Percentiles rank a stretch among this genome's conserved stretches.
phyloP scores from a whole-genome alignment of 345 rosid genomes.

The Geranium brycei region DNA sequence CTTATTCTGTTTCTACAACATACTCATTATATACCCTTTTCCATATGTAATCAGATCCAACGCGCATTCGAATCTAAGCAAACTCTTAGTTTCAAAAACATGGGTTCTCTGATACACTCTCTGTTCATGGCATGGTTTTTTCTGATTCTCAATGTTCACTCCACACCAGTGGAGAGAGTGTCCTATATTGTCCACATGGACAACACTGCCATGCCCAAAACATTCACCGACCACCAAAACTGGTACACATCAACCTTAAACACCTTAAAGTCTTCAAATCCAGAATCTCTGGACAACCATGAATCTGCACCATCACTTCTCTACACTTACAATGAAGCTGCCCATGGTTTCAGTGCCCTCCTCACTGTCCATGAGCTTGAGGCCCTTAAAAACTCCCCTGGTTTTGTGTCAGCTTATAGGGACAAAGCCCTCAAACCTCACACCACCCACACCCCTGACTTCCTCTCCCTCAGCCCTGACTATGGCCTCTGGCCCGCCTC shows the following conservation, averaged over 20 bases:
- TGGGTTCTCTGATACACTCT: too few relatives aligned
- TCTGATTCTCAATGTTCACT: too few relatives aligned
- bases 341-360: conserved; percentile 28
- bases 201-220: conserved; percentile 22
- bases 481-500: conserved; percentile 20
- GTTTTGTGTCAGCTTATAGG: conserved; percentile 18
- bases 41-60: too few relatives aligned
- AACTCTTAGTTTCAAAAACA: too few relatives aligned
- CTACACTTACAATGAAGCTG: conserved; percentile 22
- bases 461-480: conserved; percentile 23
- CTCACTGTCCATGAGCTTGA: conserved; percentile 25
- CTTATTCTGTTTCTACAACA: too few relatives aligned
- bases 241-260: conserved; percentile 17
- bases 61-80: too few relatives aligned
- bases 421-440: conserved; percentile 22
- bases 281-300: too few relatives aligned
- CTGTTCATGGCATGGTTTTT: too few relatives aligned
- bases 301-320: conserved; percentile 5
- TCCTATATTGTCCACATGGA: conserved; percentile 30
- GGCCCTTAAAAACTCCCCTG: conserved; percentile 18
- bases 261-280: conserved; percentile 1
- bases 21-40: too few relatives aligned
- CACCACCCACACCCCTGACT: conserved; percentile 30
- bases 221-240: conserved; percentile 11
- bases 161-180: neutral